Evolutionary conservation across 768 basidiomycete genomes (phyloP), one percentile per base, ranked within the genome.

Genomic region (Mycena vitilis): DNA sequence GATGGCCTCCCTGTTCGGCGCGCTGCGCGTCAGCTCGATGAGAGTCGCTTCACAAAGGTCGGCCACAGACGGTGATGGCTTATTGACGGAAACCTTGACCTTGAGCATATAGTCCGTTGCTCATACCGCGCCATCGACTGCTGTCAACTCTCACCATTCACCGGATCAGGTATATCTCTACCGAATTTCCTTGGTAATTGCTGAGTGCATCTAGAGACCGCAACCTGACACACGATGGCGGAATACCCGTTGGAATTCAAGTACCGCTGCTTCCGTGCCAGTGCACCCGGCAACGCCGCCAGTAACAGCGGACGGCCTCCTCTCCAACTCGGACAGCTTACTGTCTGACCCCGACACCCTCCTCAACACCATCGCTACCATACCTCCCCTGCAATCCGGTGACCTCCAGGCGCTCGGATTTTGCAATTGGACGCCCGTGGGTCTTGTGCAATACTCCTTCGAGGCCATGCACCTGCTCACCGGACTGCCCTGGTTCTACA

Each of bases 401-500:
- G 92, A 93, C 78, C 82, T 95, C 45, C 87, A 89, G 18, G 85
- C 88, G 5, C 83, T 93, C 45, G 93, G 91, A 3, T 30, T 30
- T 30, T 30, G 30, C 18, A 76, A 82, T 20, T 92, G 88, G 87
- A 81, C 86, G 54, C 93, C 93, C 4, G 86, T 88, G 0, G 92
- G 91, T 0, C 71, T 91, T 40, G 80, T 89, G 22, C 83, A 86
- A 49, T 88, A 86, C 85, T 80, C 87, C 20, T 81, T 93, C 56
- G 93, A 95, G 77, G 69, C 88, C 55, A 77, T 94, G 60, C 88
- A 95, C 70, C 89, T 94, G 58, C 78, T 83, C 55, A 88, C 88
- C 0, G 90, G 89, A 44, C 78, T 95, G 66, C 90, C 92, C 0
- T 96, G 95, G 94, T 93, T 93, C 81, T 88, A 89, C 84, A 91